Conservation (phyloP, 2,329 filamentous ascomycete species). For the Cordyceps cicadae region DNA sequence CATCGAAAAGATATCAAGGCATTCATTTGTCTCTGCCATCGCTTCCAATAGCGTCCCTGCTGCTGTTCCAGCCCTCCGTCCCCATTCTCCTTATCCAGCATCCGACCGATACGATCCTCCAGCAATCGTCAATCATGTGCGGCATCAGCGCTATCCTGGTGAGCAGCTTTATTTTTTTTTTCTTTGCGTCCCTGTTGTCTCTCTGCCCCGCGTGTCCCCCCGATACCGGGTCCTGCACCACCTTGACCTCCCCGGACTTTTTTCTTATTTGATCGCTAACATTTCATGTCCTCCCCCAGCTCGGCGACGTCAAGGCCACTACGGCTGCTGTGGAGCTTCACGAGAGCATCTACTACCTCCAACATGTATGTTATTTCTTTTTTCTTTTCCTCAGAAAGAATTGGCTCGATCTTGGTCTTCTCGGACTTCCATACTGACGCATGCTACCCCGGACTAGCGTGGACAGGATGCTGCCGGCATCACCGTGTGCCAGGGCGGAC, state of each 20-base stretch:
- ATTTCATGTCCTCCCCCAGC: slow-evolving; percentile 13
- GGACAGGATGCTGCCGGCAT: slow-evolving; percentile 88
- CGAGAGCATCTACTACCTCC: slow-evolving; percentile 63
- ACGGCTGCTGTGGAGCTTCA: slow-evolving; percentile 57
- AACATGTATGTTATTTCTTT: slow-evolving; percentile 30
- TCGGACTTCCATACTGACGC: neutral
- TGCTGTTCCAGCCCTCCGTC: slow-evolving; percentile 4
- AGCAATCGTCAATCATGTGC: slow-evolving; percentile 8
- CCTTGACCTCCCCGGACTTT: neutral
- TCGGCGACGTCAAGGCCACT: slow-evolving; percentile 26
- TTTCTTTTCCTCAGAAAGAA: neutral
- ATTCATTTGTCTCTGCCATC: neutral
- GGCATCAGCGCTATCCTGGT: slow-evolving; percentile 9
- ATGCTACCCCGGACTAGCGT: slow-evolving; percentile 38
- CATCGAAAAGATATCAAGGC: neutral
- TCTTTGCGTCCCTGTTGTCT: neutral
- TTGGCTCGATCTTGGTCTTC: neutral
- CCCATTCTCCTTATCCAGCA: neutral
- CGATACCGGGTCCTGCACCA: slow-evolving; percentile 5
- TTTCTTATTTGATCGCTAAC: neutral
- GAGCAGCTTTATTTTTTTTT: neutral
- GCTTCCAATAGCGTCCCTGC: slow-evolving; percentile 1
- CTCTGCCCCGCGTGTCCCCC: neutral
- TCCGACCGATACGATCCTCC: neutral
- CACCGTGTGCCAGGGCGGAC: slow-evolving; percentile 66